Conservation (phyloP, 495 filamentous ascomycete species). For the Parathielavia hyrcaniae region DNA sequence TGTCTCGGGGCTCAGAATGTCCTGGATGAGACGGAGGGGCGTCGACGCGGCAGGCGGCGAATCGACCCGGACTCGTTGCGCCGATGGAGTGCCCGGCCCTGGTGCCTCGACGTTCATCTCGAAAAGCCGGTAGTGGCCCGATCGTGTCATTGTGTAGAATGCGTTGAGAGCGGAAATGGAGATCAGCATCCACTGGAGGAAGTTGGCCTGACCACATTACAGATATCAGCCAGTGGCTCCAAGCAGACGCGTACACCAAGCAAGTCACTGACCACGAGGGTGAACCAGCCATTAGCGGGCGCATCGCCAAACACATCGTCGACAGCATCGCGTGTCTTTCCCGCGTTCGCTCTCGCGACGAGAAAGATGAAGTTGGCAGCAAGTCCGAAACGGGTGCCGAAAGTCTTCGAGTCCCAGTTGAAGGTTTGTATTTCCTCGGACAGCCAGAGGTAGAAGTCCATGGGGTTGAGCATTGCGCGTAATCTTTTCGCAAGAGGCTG, state of each 20-base stretch:
- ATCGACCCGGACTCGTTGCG: slow-evolving; percentile 82
- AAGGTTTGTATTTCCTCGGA: slow-evolving; percentile 83
- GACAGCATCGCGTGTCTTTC: slow-evolving; percentile 38
- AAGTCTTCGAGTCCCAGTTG: slow-evolving; percentile 79
- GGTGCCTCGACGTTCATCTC: slow-evolving; percentile 68
- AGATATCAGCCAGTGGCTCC: neutral
- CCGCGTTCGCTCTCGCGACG: slow-evolving; percentile 71
- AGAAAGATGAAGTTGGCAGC: slow-evolving; percentile 72
- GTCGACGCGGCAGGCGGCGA: slow-evolving; percentile 75
- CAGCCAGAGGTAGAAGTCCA: slow-evolving; percentile 81
- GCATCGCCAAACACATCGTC: slow-evolving; percentile 85
- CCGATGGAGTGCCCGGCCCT: slow-evolving; percentile 71
- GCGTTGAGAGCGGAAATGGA: slow-evolving; percentile 64
- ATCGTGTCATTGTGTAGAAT: slow-evolving; percentile 73
- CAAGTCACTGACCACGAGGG: slow-evolving; percentile 66
- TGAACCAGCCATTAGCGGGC: slow-evolving; percentile 54
- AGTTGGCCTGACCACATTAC: slow-evolving; percentile 49
- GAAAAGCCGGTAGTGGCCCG: slow-evolving; percentile 85
- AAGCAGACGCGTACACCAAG: neutral
- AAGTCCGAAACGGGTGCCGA: slow-evolving; percentile 68
- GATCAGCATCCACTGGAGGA: slow-evolving; percentile 61
- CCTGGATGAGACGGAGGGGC: slow-evolving; percentile 68
- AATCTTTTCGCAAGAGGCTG: slow-evolving; percentile 71
- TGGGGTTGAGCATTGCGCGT: slow-evolving; percentile 70
- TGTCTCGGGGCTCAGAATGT: slow-evolving; percentile 51